phyloP scores from a whole-genome alignment of 2,329 filamentous ascomycete species.

The Drechslera avenae region DNA sequence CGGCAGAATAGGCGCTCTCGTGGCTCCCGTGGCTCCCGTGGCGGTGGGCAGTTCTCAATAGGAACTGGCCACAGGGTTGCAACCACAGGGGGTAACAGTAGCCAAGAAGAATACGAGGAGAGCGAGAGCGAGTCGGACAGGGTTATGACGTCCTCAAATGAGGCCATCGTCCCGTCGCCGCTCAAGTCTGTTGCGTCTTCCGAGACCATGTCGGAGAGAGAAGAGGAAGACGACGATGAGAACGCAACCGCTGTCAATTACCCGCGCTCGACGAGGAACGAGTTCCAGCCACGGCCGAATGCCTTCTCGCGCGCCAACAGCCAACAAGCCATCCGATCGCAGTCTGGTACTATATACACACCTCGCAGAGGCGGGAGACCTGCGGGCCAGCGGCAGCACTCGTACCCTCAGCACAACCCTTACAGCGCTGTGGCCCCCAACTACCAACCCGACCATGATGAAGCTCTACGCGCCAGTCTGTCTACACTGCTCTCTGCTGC shows the following conservation, averaged over 20 bases:
- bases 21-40: conserved; percentile 35
- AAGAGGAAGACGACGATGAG: conserved; percentile 63
- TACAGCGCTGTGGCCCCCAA: conserved; percentile 74
- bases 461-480: conserved; percentile 87
- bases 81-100: conserved; percentile 68
- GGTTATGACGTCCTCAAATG: conserved; percentile 67
- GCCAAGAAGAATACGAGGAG: conserved; percentile 93
- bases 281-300: conserved; percentile 87
- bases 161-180: conserved; percentile 55
- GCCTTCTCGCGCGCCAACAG: conserved; percentile 84
- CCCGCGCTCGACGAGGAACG: conserved; percentile 55
- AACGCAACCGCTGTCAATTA: conserved; percentile 81
- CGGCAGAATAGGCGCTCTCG: conserved; percentile 57
- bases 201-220: conserved; percentile 45
- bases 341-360: conserved; percentile 56
- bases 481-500: conserved; percentile 95
- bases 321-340: conserved; percentile 43
- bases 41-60: conserved; percentile 38
- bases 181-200: conserved; percentile 45
- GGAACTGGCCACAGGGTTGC: conserved; percentile 49
- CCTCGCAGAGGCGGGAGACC: conserved; percentile 44
- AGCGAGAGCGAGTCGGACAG: conserved; percentile 88
- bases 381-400: conserved; percentile 47
- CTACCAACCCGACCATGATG: conserved; percentile 87
- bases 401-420: conserved; percentile 58